Evolutionary conservation across 768 basidiomycete genomes (phyloP).

Genomic region (Suillus subalutaceus): DNA sequence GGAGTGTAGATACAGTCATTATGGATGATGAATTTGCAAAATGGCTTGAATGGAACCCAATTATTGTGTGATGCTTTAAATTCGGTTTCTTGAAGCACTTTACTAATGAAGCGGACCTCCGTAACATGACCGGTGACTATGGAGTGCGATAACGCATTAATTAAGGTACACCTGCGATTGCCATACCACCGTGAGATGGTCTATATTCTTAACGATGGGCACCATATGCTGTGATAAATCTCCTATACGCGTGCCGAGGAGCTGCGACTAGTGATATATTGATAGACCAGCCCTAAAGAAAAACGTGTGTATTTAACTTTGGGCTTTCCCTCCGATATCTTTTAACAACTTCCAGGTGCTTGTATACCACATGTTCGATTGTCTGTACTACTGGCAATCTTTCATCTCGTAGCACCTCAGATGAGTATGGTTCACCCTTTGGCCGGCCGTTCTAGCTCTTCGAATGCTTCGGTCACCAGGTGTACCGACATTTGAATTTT

Average conservation of each 20-base stretch:
- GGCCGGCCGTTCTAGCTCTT: slow-evolving; percentile 54
- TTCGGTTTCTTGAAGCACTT: slow-evolving; percentile 12
- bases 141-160: slow-evolving; percentile 1
- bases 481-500: slow-evolving; percentile 45
- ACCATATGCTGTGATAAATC: not conserved
- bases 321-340: slow-evolving; percentile 42
- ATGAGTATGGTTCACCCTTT: slow-evolving; percentile 58
- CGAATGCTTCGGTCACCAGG: slow-evolving; percentile 69
- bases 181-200: not conserved
- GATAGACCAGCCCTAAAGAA: slow-evolving; percentile 50
- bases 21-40: slow-evolving; percentile 15
- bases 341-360: slow-evolving; percentile 67
- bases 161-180: not conserved
- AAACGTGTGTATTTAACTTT: slow-evolving; percentile 9
- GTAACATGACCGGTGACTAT: slow-evolving; percentile 10
- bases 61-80: slow-evolving; percentile 9
- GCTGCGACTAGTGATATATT: not conserved
- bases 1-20: slow-evolving; percentile 35
- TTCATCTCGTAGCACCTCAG: slow-evolving; percentile 62
- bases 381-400: slow-evolving; percentile 42
- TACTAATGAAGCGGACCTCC: slow-evolving; percentile 19
- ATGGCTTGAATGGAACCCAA: slow-evolving; percentile 5
- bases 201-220: not conserved
- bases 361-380: slow-evolving; percentile 59
- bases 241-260: not conserved